Evolutionary conservation across 2,329 filamentous ascomycete species (phyloP), one percentile per base, ranked within the genome.

Genomic region (Cytospora leucostoma): DNA sequence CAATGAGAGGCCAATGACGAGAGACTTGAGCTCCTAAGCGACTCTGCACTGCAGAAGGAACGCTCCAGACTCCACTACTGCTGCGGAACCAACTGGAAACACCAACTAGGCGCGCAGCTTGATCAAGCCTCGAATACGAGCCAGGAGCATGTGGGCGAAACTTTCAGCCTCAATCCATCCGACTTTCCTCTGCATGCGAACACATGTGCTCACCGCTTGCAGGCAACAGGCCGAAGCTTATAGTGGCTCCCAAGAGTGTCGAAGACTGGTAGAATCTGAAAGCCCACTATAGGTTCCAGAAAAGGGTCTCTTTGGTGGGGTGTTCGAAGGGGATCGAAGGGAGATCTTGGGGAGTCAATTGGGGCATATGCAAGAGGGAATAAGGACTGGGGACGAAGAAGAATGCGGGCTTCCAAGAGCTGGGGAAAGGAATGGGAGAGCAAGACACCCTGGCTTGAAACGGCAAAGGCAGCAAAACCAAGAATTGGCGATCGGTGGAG

Each of bases 61-160:
- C 53, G 51, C 54, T 55, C 59, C 59, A 44, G 51, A 40, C 27
- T 61, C 40, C 51, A 61, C 59, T 35, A 44, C 44, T 61, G 51
- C 44, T 61, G 59, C 59, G 59, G 44, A 55, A 49, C 51, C 58
- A 55, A 27, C 27, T 27, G 27, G 27, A 27, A n/a, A n/a, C 4
- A 27, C 27, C 27, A 27, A 27, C 51, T 49, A 37, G 52, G 38
- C 51, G 49, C 40, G 51, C 58, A 61, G 32, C 47, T 34, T 40
- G 49, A 44, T 11, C 51, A 44, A n/a, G 37, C 47, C 51, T 21
- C 27, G 58, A 33, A 40, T 52, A 52, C 58, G 51, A 61, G 50
- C 50, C 58, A 8, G 19, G 51, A 61, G 52, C 49, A 49, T 55
- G 58, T 10, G 11, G 49, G 51, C 51, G 32, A 17, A 21, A 49